These are phyloP conservation scores for Colletotrichum tropicale DNA, from an alignment of 2,329 filamentous ascomycete genomes.

Conservation along the genomic window DNA sequence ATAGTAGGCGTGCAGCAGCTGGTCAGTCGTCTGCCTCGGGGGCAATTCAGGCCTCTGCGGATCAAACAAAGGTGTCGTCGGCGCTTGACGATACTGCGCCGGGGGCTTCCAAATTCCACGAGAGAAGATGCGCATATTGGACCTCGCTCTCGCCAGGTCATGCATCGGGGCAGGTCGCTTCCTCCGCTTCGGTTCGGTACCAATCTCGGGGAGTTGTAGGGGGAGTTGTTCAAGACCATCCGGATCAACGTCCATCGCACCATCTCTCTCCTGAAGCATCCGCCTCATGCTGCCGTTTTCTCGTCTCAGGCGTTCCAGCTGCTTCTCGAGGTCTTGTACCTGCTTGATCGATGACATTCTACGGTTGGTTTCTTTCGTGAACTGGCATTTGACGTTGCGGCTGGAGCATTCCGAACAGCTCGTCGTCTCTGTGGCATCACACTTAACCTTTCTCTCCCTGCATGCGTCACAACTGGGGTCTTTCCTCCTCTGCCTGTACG, in stretches of 20 bases:
- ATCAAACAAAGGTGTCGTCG: constrained; percentile 49
- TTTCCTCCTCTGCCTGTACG: constrained; percentile 92
- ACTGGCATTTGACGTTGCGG: constrained; percentile 95
- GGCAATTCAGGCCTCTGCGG: constrained; percentile 70
- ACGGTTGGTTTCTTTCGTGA: constrained; percentile 98
- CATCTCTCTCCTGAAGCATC: constrained; percentile 59
- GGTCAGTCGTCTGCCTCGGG: constrained; percentile 70
- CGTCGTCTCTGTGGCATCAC: constrained; percentile 93
- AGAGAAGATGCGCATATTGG: constrained; percentile 74
- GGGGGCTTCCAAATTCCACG: constrained; percentile 83
- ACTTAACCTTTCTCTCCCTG: constrained; percentile 84
- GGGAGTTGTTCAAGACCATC: constrained; percentile 53
- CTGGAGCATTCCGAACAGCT: constrained; percentile 98
- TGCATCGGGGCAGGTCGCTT: constrained; percentile 65
- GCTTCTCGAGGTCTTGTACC: constrained; percentile 94
- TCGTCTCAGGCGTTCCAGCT: constrained; percentile 79
- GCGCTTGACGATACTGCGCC: constrained; percentile 64
- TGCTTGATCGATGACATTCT: constrained; percentile 99
- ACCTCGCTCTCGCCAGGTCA: constrained; percentile 74
- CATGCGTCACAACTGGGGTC: constrained; percentile 98
- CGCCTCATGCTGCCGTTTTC: constrained; percentile 79
- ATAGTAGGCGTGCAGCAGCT: constrained; percentile 77
- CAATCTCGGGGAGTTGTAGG: constrained; percentile 67
- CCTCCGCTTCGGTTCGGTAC: constrained; percentile 68
- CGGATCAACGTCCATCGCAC: constrained; percentile 53